Evolutionary conservation across 2,329 filamentous ascomycete species (phyloP), one percentile per base, ranked within the genome.

Genomic region (Emericellopsis atlantica): DNA sequence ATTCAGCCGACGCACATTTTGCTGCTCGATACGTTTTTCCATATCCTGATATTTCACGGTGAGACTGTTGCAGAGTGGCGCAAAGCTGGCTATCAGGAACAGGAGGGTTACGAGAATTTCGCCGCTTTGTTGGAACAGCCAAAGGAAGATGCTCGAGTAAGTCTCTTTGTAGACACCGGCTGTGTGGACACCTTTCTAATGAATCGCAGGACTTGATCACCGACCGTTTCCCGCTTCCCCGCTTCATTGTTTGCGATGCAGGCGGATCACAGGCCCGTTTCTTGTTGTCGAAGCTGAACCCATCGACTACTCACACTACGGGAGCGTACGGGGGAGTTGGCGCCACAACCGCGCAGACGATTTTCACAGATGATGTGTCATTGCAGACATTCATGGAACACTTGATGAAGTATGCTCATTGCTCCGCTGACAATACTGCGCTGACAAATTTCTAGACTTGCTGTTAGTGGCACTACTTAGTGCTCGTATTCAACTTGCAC

Each of bases 371-470:
- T 55, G 92, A 98, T 61, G 92, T 98, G 41, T 95, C 88, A 41
- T 68, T 98, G 57, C 90, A 96, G 64, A 96, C 90, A 2, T 98
- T 98, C 59, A 98, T 98, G 92, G 92, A 98, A 55, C 89, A 96
- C 65, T 69, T 98, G 59, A 98, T 98, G 92, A 98, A 98, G 86
- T 89, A 71, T 65, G 81, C 72, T 43, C 18, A 21, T 12, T 10
- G 6, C 16, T 24, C 26, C 16, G 21, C 22, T 21, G 8, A 33
- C n/a, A 10, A 26, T 16, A 18, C 24, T 6, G 21, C 14, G 8
- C 15, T n/a, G 46, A 37, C 34, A 36, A 36, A 35, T 44, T 40
- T 15, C 14, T 39, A 72, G 74, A 53, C 62, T 80, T 57, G 76
- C 76, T 40, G 76, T 80, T 14, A 79, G 75, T 46, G 76, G 76